phyloP scores from a whole-genome alignment of 1,139 yeast species.

The Yamadazyma spencermartinsiae region DNA sequence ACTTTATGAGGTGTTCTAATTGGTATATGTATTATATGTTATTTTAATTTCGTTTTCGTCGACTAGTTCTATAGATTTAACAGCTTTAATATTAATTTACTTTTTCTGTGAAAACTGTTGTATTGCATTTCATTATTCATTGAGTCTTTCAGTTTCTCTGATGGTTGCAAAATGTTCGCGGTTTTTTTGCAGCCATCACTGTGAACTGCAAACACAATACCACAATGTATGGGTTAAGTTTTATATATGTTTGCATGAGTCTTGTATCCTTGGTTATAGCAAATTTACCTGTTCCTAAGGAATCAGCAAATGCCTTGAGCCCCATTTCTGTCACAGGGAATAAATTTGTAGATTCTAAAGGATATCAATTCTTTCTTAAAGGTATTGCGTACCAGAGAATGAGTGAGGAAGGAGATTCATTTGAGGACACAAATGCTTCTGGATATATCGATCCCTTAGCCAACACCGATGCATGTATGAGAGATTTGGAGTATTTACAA shows the following conservation, averaged over 20 bases:
- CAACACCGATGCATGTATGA: conserved; percentile 42
- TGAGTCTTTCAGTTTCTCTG: too few relatives aligned
- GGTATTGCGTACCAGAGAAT: conserved; percentile 62
- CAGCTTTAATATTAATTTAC: neutral
- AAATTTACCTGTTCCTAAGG: neutral
- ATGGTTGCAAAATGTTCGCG: neutral
- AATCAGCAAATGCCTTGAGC: neutral
- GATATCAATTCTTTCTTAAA: conserved; percentile 54
- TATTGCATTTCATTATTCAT: too few relatives aligned
- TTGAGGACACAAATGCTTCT: conserved; percentile 22
- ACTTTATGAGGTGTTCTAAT: conserved; percentile 32
- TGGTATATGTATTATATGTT: conserved; percentile 6
- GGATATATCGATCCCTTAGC: conserved; percentile 57
- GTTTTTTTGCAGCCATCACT: conserved; percentile 1
- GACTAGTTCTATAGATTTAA: neutral
- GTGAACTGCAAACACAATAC: too few relatives aligned
- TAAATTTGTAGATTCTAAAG: conserved; percentile 46
- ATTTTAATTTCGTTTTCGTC: neutral
- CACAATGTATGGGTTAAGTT: too few relatives aligned
- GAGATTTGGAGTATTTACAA: conserved; percentile 50
- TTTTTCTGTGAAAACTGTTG: too few relatives aligned
- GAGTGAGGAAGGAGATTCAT: conserved; percentile 31
- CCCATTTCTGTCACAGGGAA: conserved; percentile 9
- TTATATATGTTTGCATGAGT: too few relatives aligned
- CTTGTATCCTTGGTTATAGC: too few relatives aligned